phyloP scores from a whole-genome alignment of 257 asterid genomes.

The Petunia axillaris region DNA sequence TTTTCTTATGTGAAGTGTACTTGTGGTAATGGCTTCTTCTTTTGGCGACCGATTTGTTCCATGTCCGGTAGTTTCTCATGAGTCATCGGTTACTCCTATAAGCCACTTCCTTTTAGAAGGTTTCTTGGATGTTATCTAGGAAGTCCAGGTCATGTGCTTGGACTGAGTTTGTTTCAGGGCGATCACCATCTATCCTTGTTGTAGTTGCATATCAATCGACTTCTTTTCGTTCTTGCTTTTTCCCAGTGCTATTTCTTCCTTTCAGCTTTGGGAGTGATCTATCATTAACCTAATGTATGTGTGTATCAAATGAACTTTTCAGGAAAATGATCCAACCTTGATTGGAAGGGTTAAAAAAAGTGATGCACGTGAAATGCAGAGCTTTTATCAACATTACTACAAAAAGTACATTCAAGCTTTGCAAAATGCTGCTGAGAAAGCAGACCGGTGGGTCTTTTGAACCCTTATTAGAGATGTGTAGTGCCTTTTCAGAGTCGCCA shows the following conservation, averaged over 20 bases:
- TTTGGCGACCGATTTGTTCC: background rate
- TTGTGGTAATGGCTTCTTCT: background rate
- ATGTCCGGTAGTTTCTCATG: background rate
- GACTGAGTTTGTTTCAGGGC: background rate
- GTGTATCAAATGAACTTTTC: slow-evolving; percentile 33
- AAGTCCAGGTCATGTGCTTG: background rate
- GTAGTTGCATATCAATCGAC: background rate
- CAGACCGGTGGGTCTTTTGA: slow-evolving; percentile 76
- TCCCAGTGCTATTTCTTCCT: slow-evolving; percentile 17
- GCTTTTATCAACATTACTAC: slow-evolving; percentile 98
- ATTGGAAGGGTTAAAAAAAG: slow-evolving; percentile 98
- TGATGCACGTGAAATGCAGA: slow-evolving; percentile 99
- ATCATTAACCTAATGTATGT: background rate
- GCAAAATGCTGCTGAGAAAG: slow-evolving; percentile 98
- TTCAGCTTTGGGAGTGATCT: slow-evolving; percentile 1
- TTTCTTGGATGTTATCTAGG: background rate
- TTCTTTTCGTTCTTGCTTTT: background rate
- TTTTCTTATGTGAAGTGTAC: background rate
- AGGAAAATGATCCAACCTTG: slow-evolving; percentile 98
- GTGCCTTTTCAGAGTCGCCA: background rate
- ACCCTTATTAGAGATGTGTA: slow-evolving; percentile 25
- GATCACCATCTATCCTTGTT: background rate
- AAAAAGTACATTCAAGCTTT: slow-evolving; percentile 96
- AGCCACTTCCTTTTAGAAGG: background rate
- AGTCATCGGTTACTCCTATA: background rate